A percentile compares a stretch with the other conserved stretches of the same genome.
Evolutionary conservation across 805 yeast genomes (phyloP).

Genomic region (Cyberlindnera nakhonratchasimensis): DNA sequence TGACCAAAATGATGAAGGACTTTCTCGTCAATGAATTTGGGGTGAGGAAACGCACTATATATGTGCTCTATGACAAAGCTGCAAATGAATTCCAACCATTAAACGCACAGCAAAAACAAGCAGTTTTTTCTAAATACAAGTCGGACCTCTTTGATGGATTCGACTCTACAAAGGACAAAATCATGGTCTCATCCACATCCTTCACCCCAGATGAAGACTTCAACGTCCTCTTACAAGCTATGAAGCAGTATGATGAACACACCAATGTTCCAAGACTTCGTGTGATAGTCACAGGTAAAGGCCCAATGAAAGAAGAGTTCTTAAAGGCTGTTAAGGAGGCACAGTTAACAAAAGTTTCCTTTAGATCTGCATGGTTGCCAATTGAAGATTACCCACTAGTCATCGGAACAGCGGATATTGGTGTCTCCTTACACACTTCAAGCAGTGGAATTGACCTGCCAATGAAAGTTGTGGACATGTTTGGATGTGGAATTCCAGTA

Average conservation of each 20-base stretch:
- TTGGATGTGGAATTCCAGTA: constrained; percentile 95
- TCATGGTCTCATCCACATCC: constrained; percentile 86
- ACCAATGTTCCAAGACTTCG: constrained; percentile 44
- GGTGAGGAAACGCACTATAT: constrained; percentile 43
- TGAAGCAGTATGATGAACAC: constrained; percentile 45
- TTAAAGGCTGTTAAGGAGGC: constrained; percentile 43
- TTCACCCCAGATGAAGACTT: constrained; percentile 97
- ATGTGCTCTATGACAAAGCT: constrained; percentile 85
- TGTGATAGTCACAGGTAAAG: constrained; percentile 94
- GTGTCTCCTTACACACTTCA: constrained; percentile 86
- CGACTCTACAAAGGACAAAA: constrained; percentile 43
- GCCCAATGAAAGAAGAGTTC: constrained; percentile 68
- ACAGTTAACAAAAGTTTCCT: constrained; percentile 44
- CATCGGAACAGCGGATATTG: constrained; percentile 76
- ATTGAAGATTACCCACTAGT: constrained; percentile 76
- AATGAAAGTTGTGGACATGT: constrained; percentile 94
- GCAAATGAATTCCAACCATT: constrained; percentile 59
- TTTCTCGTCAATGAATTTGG: constrained; percentile 57
- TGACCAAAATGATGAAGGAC: constrained; percentile 67
- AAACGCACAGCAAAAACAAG: constrained; percentile 20
- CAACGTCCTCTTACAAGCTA: constrained; percentile 60
- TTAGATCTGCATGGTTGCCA: constrained; percentile 73
- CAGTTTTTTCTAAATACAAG: constrained; percentile 36
- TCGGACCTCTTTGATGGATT: constrained; percentile 34
- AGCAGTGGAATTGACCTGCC: constrained; percentile 94